Evolutionary conservation across 805 yeast species (phyloP), one percentile per base, ranked within the genome.

Genomic region (Metschnikowia baotianmanensis): DNA sequence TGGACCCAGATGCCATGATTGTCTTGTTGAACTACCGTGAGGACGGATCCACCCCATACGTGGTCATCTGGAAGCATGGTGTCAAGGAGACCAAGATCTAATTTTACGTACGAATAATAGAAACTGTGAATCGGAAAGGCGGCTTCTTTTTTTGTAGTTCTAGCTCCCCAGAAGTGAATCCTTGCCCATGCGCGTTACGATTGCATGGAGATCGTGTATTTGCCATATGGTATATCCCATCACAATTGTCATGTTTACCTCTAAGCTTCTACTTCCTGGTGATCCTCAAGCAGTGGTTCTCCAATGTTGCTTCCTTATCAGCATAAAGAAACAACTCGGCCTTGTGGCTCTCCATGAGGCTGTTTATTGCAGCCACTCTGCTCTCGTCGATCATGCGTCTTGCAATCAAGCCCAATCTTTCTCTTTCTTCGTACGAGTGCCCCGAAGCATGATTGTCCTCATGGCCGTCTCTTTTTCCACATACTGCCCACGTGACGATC

Each of bases 1-100:
- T 93, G 99, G 97, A 93, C 82, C 99, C 99, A 71, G 99, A 93
- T 74, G 99, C 84, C 59, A 93, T 93, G 99, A 75, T 93, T 66
- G 88, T 89, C 58, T 82, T 93, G 71, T 86, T 93, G 74, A 93
- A 93, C 95, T 93, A 91, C 89, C 95, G 99, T 77, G 99, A 93
- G 79, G 98, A 93, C 69, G 99, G 99, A 78, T 77, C 82, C 61
- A 93, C 99, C 59, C 99, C 99, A 67, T 93, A 68, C 77, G 93
- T 91, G 64, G 88, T 90, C 55, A 83, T 90, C 84, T 93, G 99
- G 99, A 93, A 91, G 79, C 99, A 93, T 76, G 99, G 99, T 81
- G 82, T 86, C 58, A 76, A 69, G 61, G 87, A 81, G 70, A 81
- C 77, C 72, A 93, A 93, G 84, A 79, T 91, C 79, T 91, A 89